Base-by-base conservation (phyloP, 768 basidiomycete genomes). In the Russula ochroleuca region DNA sequence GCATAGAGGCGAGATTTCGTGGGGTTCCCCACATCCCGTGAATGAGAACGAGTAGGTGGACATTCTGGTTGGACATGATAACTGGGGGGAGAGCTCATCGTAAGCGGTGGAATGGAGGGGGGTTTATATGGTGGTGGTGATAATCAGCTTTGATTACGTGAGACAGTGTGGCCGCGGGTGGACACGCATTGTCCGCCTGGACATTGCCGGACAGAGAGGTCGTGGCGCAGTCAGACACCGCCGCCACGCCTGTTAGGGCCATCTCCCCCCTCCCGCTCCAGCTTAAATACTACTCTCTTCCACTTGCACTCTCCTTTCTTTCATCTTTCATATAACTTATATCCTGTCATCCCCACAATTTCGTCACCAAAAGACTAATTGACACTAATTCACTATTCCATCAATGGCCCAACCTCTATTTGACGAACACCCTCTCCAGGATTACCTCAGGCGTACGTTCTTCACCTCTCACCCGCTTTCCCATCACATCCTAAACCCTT, bases 21-120 rank as follows among this genome's bases (percentile, higher is more conserved):
- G 89, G 84, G 68, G 85, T 81, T 0, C 92, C 92, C 92, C 91
- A 94, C 85, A 94, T 91, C 43, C 92, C 80, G 43, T 81, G 80
- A 43, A 81, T 72, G 60, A 81, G 77, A 23, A 78, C 72, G 59
- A 68, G 66, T 2, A 68, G 62, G 37, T 68, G 68, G 25, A 68
- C 52, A 21, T 56, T 37, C 31, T 23, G 21, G 35, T 8, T 14
- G 19, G 48, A 38, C 59, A 60, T 57, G 54, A 14, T 15, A 8
- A 37, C 7, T 43, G 41, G 17, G 19, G 7, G 7, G 19, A 43
- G 41, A 43, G 19, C 6, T 6, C 41, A 43, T 43, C 40, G 41
- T 38, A 13, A 38, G 38, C 38, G 3, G 35, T 11, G 35, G 35
- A 8, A 37, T 28, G 35, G 9, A 8, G 35, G 3, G n/a, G 19